A percentile compares a stretch with the other conserved stretches of the same genome.
Conservation (phyloP, 2,329 filamentous ascomycete genomes). For the Cordyceps farinosa region DNA sequence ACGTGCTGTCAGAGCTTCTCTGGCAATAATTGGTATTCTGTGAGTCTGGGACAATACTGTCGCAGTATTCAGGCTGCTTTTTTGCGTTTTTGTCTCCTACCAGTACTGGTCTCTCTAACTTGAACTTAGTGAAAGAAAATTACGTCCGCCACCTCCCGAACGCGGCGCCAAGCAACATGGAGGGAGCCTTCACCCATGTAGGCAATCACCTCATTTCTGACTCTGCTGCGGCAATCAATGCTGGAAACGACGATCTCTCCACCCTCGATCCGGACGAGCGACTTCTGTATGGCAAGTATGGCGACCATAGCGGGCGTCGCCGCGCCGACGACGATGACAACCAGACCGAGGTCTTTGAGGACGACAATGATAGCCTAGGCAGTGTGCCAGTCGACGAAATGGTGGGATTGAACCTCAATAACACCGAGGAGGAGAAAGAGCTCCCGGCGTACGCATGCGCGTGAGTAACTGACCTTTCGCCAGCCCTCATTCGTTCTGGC, state of each 20-base stretch:
- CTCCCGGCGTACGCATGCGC: slow-evolving; percentile 93
- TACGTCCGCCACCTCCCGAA: background rate
- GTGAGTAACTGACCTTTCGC: slow-evolving; percentile 50
- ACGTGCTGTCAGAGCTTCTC: background rate
- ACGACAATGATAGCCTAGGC: slow-evolving; percentile 70
- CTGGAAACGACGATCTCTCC: slow-evolving; percentile 71
- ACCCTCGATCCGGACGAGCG: slow-evolving; percentile 74
- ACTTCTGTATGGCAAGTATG: slow-evolving; percentile 69
- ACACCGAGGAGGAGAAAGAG: slow-evolving; percentile 76
- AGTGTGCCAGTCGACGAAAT: slow-evolving; percentile 77
- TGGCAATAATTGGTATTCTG: background rate
- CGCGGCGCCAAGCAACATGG: slow-evolving; percentile 52
- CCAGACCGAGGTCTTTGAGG: slow-evolving; percentile 75
- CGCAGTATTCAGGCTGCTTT: background rate
- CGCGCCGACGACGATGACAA: slow-evolving; percentile 87
- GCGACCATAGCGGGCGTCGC: slow-evolving; percentile 59
- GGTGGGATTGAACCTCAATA: slow-evolving; percentile 58
- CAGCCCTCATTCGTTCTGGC: slow-evolving; percentile 19
- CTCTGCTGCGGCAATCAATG: slow-evolving; percentile 82
- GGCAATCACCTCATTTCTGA: slow-evolving; percentile 84
- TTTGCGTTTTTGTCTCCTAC: background rate
- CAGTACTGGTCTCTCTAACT: background rate
- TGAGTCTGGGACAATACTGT: background rate
- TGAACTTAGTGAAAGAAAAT: slow-evolving; percentile 7
- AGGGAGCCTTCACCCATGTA: slow-evolving; percentile 83